These are phyloP conservation scores for Xylaria telfairii DNA, from an alignment of 495 filamentous ascomycete genomes.

Conservation along the genomic window DNA sequence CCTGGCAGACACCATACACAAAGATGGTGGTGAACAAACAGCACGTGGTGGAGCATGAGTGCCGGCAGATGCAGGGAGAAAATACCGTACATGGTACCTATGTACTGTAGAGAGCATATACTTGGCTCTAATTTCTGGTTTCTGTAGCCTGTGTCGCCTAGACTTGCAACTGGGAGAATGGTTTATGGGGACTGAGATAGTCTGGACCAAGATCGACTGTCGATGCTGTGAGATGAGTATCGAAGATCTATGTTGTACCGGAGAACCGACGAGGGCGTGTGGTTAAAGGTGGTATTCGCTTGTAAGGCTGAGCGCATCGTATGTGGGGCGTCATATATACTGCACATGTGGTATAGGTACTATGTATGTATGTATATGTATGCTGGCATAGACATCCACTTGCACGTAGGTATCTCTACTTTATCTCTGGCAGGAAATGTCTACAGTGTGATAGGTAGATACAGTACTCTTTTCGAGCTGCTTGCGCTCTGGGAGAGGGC, in stretches of 20 bases:
- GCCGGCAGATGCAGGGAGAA: conserved; percentile 14
- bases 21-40: background rate
- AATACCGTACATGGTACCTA: conserved; percentile 11
- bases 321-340: background rate
- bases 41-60: conserved; percentile 15
- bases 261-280: conserved; percentile 18
- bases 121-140: background rate
- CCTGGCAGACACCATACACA: background rate
- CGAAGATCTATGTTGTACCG: background rate
- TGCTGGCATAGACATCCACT: too few species aligned
- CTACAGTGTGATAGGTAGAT: background rate
- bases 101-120: conserved; percentile 11
- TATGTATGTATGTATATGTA: too few species aligned
- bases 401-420: too few species aligned
- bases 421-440: background rate
- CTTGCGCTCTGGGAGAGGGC: background rate
- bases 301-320: conserved; percentile 10
- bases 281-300: conserved; percentile 6
- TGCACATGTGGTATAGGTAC: too few species aligned
- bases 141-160: background rate
- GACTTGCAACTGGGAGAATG: background rate
- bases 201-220: conserved; percentile 3
- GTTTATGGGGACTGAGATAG: background rate
- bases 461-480: background rate
- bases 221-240: background rate